Evolutionary conservation across 768 basidiomycete species (phyloP), one percentile per base, ranked within the genome.

Genomic region (Clavulina sp.): DNA sequence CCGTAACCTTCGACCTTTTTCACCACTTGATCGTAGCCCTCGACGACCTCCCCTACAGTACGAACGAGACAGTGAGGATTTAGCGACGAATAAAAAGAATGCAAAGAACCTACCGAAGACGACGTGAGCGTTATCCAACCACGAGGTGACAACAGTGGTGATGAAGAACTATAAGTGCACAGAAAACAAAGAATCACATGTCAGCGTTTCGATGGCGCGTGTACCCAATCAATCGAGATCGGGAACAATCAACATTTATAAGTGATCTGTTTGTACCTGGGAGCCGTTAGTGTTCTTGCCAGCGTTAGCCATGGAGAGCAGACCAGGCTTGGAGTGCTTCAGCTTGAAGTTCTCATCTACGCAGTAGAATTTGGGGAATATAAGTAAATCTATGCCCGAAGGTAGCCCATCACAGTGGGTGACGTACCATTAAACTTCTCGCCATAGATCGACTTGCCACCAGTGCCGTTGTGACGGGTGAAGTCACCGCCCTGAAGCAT

Each of bases 221-320:
- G n/a, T n/a, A n/a, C n/a, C n/a, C n/a, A 40, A 23, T n/a, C 9
- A n/a, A 3, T 23, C 19, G 24, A 21, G 26, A 49, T 55, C 7
- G 9, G 26, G 9, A 4, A 19, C 18, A 50, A 50, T 1, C 13
- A 19, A 24, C n/a, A 43, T 18, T 16, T 32, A 31, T n/a, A n/a
- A n/a, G n/a, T 53, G 48, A n/a, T n/a, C n/a, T n/a, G 24, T 7
- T 7, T 30, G 24, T 28, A 33, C 31, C 48, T 49, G 48, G 26
- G 48, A 49, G 7, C 48, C 48, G 32, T 49, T 51, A 6, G 43
- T 51, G 50, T 18, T 49, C 16, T 9, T 9, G 13, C 73, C 73
- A 47, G 70, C 65, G 60, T 74, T 76, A 33, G 73, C 74, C 66
- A 69, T 71, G 32, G 73, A 74, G 47, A 76, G 65, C 19, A 70